Percentiles rank a stretch among this genome's conserved stretches.
These are phyloP conservation scores for Coemansia sp. DNA, from an alignment of 192 early-diverging fungal species.

Conservation along the genomic window DNA sequence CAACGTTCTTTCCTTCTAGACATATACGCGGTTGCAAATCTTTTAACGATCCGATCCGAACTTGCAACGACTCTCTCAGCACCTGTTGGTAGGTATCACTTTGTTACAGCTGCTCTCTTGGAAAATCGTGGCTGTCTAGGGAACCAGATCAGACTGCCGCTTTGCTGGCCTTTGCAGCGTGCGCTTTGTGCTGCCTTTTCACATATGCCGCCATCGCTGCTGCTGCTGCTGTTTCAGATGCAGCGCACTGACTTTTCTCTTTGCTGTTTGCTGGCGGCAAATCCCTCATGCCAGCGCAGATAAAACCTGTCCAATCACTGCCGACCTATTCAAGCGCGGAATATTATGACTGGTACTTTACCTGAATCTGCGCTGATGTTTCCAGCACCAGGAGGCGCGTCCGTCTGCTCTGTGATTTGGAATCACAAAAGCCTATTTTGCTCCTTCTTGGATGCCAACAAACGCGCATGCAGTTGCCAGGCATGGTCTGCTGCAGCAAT, in stretches of 20 bases:
- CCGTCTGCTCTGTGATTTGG: slow-evolving; percentile 2
- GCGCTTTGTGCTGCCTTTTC: neutral
- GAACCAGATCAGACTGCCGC: neutral
- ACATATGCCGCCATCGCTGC: neutral
- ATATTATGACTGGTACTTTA: neutral
- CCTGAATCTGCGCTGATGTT: neutral
- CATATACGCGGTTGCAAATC: neutral
- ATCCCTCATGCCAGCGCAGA: neutral
- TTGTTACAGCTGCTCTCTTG: neutral
- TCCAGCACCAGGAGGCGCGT: neutral
- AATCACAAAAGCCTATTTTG: slow-evolving; percentile 4
- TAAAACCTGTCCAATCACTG: slow-evolving; percentile 1
- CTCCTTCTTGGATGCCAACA: slow-evolving; percentile 4
- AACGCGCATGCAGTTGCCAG: slow-evolving; percentile 1
- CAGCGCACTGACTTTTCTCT: slow-evolving; percentile 1
- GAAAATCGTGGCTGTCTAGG: neutral
- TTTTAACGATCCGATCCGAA: neutral
- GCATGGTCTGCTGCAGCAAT: neutral
- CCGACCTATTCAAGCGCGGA: neutral
- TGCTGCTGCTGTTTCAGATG: neutral
- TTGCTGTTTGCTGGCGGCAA: neutral
- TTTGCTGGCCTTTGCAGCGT: neutral
- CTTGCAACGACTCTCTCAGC: neutral
- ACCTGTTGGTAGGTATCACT: slow-evolving; percentile 1
- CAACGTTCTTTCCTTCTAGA: neutral